A percentile compares a stretch with the other conserved stretches of the same genome.
phyloP scores from a whole-genome alignment of 192 early-diverging fungal genomes.

The Coemansia javaensis region DNA sequence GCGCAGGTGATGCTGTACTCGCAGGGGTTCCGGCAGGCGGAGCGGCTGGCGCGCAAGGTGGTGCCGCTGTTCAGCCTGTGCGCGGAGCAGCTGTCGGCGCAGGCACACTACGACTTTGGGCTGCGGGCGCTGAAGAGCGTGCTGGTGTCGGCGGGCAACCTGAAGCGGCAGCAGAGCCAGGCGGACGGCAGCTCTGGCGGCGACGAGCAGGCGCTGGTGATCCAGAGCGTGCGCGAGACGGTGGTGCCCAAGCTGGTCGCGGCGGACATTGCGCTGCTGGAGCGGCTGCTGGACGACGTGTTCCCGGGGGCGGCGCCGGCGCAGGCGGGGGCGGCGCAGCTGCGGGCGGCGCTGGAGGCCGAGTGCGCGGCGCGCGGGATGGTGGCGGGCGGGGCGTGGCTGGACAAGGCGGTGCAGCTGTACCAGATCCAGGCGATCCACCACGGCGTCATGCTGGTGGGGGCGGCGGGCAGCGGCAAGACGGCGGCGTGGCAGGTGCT shows the following conservation, averaged over 20 bases:
- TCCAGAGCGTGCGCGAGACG: slow-evolving; percentile 96
- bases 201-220: slow-evolving; percentile 89
- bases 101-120: slow-evolving; percentile 99
- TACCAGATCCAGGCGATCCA: slow-evolving; percentile 98
- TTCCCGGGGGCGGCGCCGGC: slow-evolving; percentile 88
- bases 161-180: slow-evolving; percentile 81
- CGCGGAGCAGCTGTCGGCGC: slow-evolving; percentile 87
- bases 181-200: slow-evolving; percentile 40
- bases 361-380: slow-evolving; percentile 73
- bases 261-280: slow-evolving; percentile 85
- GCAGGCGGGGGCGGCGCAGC: slow-evolving; percentile 69
- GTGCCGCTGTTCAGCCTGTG: slow-evolving; percentile 97
- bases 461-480: slow-evolving; percentile 95
- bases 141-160: slow-evolving; percentile 96
- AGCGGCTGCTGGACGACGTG: slow-evolving; percentile 83
- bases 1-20: slow-evolving; percentile 99
- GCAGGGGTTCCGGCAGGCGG: slow-evolving; percentile 97
- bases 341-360: slow-evolving; percentile 67
- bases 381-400: slow-evolving; percentile 75
- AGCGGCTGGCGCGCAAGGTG: slow-evolving; percentile 88
- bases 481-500: slow-evolving; percentile 90
- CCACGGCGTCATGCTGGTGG: slow-evolving; percentile 99
- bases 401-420: slow-evolving; percentile 96
- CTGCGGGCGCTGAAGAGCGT: slow-evolving; percentile 98
- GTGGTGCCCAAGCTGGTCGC: slow-evolving; percentile 98